A percentile compares a stretch with the other conserved stretches of the same genome.
Evolutionary conservation across 495 filamentous ascomycete genomes (phyloP).

Genomic region (Daldinia decipiens): DNA sequence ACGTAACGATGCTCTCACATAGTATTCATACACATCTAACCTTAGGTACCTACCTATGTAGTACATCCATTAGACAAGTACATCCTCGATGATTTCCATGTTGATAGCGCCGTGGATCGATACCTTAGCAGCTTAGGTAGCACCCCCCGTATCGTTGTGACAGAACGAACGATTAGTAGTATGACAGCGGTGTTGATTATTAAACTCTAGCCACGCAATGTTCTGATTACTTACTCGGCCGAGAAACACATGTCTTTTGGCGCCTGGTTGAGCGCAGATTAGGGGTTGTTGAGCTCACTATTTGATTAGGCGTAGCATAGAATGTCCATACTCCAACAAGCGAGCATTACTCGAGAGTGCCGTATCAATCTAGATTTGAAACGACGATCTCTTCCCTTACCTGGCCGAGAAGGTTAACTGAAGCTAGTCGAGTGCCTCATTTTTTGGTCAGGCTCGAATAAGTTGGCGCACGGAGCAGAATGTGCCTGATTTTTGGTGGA

Average conservation of each 20-base stretch:
- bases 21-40: background rate
- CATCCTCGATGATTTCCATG: too few species aligned
- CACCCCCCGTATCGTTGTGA: too few species aligned
- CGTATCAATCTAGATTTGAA: conserved; percentile 23
- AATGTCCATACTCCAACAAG: background rate
- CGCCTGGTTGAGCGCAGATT: conserved; percentile 13
- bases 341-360: background rate
- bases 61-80: too few species aligned
- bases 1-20: background rate
- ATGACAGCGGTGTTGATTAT: conserved; percentile 15
- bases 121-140: too few species aligned
- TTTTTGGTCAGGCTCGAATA: conserved; percentile 19
- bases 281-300: conserved; percentile 6
- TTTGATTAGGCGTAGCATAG: background rate
- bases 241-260: conserved; percentile 9
- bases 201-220: conserved; percentile 9
- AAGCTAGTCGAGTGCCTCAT: conserved; percentile 13
- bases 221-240: conserved; percentile 27
- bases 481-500: conserved; percentile 10
- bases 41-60: too few species aligned
- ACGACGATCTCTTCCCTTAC: conserved; percentile 23
- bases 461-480: conserved; percentile 8
- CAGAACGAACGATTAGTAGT: conserved; percentile 1
- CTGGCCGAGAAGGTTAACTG: conserved; percentile 8
- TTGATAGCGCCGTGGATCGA: conserved; percentile 16